phyloP scores from a whole-genome alignment of 2,329 filamentous ascomycete species.

The Saccharata proteae region DNA sequence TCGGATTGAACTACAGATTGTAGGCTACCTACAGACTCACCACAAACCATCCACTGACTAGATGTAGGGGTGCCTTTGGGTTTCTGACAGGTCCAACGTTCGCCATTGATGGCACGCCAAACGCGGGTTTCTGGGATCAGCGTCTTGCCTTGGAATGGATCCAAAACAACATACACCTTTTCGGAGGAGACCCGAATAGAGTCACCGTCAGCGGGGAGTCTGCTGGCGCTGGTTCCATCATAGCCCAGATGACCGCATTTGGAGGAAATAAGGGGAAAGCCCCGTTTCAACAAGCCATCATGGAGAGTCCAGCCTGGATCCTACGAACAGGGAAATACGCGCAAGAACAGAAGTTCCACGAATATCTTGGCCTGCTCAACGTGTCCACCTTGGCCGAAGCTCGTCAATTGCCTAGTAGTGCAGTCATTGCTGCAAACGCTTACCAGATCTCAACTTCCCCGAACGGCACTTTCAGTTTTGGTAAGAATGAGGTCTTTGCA shows the following conservation, averaged over 20 bases:
- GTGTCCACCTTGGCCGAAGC: slow-evolving; percentile 22
- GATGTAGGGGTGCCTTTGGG: slow-evolving; percentile 31
- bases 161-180: slow-evolving; percentile 25
- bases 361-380: slow-evolving; percentile 21
- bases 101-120: slow-evolving; percentile 22
- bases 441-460: slow-evolving; percentile 17
- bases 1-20: slow-evolving; percentile 37
- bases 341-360: slow-evolving; percentile 20
- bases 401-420: slow-evolving; percentile 18
- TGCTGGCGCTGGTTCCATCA: slow-evolving; percentile 26
- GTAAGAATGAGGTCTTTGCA: neutral
- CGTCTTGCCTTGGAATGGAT: slow-evolving; percentile 29
- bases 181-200: slow-evolving; percentile 25
- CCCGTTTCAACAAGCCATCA: slow-evolving; percentile 26
- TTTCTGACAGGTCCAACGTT: slow-evolving; percentile 22
- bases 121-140: slow-evolving; percentile 26
- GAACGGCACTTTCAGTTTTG: slow-evolving; percentile 18
- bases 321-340: slow-evolving; percentile 15
- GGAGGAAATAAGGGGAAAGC: slow-evolving; percentile 26
- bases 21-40: too few species aligned
- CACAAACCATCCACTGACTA: slow-evolving; percentile 33
- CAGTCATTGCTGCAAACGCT: slow-evolving; percentile 22
- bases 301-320: slow-evolving; percentile 29
- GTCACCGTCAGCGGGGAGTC: slow-evolving; percentile 28
- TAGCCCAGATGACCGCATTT: slow-evolving; percentile 20